Evolutionary conservation across 2,329 filamentous ascomycete genomes (phyloP), one percentile per base, ranked within the genome.

Genomic region (Colletotrichum endophyticum): DNA sequence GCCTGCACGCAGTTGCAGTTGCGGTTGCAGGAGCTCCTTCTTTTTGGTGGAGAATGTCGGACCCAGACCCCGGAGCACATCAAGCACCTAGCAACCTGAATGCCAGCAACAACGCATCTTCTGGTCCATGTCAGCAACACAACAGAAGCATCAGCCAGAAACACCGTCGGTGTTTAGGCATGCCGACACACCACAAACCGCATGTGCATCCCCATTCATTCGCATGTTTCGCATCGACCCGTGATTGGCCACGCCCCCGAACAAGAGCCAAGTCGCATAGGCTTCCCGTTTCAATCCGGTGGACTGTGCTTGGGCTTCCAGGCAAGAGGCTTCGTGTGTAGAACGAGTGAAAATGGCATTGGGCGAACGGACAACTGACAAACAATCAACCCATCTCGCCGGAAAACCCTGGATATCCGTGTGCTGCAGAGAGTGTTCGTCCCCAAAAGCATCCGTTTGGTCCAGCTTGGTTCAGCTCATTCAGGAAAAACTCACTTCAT

Each of bases 281-380:
- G 27, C 30, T 73, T 53, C 73, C 73, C 53, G 63, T 75, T 75
- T 75, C 70, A 69, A 75, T 63, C 70, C 30, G 39, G 56, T 75
- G 73, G 70, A 73, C 73, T 56, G 73, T 75, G 70, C 67, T 22
- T 19, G 56, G 62, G 27, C 44, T 22, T 67, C 49, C 44, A 27
- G 44, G 36, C 53, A 22, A 34, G 19, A 62, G 59, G 30, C 19
- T 19, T 19, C 19, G 30, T 32, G 27, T 28, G 16, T 34, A n/a
- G 30, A 15, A 62, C 30, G n/a, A 22, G 15, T 64, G 62, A 44
- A 22, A 32, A 64, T 64, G 32, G 19, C 27, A 30, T 36, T 25
- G 6, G 36, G 36, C 19, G 27, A 53, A 66, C 63, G 28, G 39
- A 49, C 63, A 66, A 30, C 25, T 53, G 63, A 66, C 63, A 66